Conservation (phyloP, 2,329 filamentous ascomycete genomes). For the Hypomyces rosellus region DNA sequence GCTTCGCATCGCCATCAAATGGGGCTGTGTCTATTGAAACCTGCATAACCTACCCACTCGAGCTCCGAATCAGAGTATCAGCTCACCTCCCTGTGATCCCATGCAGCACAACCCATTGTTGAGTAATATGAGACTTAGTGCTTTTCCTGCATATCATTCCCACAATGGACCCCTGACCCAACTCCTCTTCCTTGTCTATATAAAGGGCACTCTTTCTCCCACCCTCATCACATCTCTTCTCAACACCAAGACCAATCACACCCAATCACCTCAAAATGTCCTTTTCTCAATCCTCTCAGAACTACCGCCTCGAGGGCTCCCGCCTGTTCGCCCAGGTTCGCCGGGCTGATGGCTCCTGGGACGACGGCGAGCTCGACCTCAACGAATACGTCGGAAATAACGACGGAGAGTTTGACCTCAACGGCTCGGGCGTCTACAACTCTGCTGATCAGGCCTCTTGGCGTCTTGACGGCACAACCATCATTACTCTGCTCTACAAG, state of each 20-base stretch:
- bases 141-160: neutral
- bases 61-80: neutral
- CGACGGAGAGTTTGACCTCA: neutral
- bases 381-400: slow-evolving; percentile 5
- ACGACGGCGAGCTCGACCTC: slow-evolving; percentile 1
- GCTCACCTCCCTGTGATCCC: neutral
- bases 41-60: neutral
- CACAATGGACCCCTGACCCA: neutral
- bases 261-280: neutral
- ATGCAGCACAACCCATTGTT: neutral
- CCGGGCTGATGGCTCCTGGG: neutral
- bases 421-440: neutral
- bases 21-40: neutral
- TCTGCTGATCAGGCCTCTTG: neutral
- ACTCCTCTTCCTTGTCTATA: neutral
- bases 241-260: neutral
- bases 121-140: neutral
- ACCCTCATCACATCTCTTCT: neutral
- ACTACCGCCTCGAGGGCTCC: slow-evolving; percentile 7
- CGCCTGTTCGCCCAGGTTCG: slow-evolving; percentile 1
- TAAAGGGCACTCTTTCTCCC: neutral
- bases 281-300: slow-evolving; percentile 2
- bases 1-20: neutral
- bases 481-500: slow-evolving; percentile 2
- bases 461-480: slow-evolving; percentile 5